A percentile compares a stretch with the other conserved stretches of the same genome.
These are phyloP conservation scores for Miamiensis avidus DNA, from an alignment of 169 alveolate species.

Conservation along the genomic window DNA sequence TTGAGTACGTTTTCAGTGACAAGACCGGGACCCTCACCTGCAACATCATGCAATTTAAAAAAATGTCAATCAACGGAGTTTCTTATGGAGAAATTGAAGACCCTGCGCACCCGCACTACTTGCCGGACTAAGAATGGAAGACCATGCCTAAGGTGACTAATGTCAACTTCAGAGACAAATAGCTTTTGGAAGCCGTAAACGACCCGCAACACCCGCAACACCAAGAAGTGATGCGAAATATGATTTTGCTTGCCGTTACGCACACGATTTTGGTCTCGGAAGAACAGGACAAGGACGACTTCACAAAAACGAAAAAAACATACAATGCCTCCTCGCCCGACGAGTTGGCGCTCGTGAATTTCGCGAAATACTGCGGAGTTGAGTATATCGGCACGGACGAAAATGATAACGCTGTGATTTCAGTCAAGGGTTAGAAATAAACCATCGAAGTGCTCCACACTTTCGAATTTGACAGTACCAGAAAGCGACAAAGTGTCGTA, in stretches of 20 bases:
- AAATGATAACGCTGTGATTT: conserved; percentile 26
- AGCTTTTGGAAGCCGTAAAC: conserved; percentile 16
- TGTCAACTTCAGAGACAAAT: conserved; percentile 60
- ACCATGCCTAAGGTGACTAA: conserved; percentile 56
- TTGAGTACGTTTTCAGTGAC: conserved; percentile 95
- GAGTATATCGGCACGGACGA: conserved; percentile 56
- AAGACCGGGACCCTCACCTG: conserved; percentile 99
- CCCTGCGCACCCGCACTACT: conserved; percentile 27
- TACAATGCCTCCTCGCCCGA: conserved; percentile 91
- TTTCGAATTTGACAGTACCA: conserved; percentile 90
- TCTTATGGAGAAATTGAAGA: conserved; percentile 57
- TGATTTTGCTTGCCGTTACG: conserved; percentile 59
- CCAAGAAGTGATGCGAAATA: conserved; percentile 59
- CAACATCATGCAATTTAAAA: conserved; percentile 94
- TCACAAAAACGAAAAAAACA: conserved; percentile 49
- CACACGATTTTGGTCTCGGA: conserved; percentile 63
- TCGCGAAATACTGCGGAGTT: conserved; percentile 73
- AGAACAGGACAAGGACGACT: conserved; percentile 65
- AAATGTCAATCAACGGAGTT: conserved; percentile 66
- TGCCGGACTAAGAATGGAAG: conserved; percentile 52
- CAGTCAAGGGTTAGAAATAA: no score
- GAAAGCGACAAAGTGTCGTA: conserved; percentile 95
- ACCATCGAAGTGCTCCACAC: conserved; percentile 86
- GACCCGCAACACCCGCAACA: conserved; percentile 47
- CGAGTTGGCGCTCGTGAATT: conserved; percentile 89